Base-by-base conservation (phyloP, 2,329 filamentous ascomycete genomes). In the Endoconidiophora polonica region DNA sequence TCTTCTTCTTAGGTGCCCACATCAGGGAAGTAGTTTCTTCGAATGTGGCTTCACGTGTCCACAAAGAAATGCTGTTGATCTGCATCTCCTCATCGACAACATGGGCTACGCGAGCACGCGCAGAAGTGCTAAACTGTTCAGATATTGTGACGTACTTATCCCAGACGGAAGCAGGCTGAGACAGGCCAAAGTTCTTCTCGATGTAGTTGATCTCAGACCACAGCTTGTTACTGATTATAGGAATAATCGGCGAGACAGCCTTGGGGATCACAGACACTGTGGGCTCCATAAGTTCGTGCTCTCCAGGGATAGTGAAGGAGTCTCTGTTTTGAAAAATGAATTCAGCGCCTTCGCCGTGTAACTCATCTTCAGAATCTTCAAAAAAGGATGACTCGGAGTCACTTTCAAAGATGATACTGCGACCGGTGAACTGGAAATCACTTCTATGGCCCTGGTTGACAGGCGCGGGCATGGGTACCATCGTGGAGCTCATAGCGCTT, bases 371-470 rank as follows among this genome's bases (percentile, higher is more conserved):
- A n/a, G 16, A 23, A 20, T 49, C 16, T 36, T 46, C 49, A 24
- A 48, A 41, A 18, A 14, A 40, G 10, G 44, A 41, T 18, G 50
- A 38, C 7, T 67, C 63, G 22, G 64, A 62, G 6, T 61, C 60
- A 3, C 63, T 56, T 55, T 54, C 47, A 53, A 51, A 40, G 41
- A 53, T 51, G 33, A 48, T 40, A 38, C 52, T 52, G 18, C 46
- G 20, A 23, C 45, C 33, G 16, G 26, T 26, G 43, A 44, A 49
- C 6, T 33, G 20, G 14, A 33, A n/a, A 2, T 51, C 38, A n/a
- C 37, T 33, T 33, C 26, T 33, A 9, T 7, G 12, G 26, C 7
- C 26, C 26, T 33, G 26, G 26, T 33, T 33, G 12, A 33, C 26
- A 33, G 26, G 7, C 7, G 26, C 26, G 12, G 26, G 26, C 26